Conservation (phyloP, 2,329 filamentous ascomycete genomes). For the Simplicillium sp. region DNA sequence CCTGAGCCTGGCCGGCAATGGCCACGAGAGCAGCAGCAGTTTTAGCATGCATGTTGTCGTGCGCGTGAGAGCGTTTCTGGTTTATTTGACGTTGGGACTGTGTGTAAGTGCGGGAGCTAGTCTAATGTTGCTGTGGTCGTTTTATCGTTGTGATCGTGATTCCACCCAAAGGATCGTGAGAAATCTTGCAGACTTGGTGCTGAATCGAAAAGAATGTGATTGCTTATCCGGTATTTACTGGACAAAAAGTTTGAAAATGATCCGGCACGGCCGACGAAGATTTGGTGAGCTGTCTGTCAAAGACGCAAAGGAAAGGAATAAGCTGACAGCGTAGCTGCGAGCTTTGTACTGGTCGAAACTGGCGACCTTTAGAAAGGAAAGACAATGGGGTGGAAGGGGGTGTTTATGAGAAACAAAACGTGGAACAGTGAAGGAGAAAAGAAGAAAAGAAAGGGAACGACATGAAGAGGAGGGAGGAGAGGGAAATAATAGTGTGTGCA, state of each 20-base stretch:
- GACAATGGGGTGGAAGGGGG: slow-evolving; percentile 6
- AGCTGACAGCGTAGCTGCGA: slow-evolving; percentile 24
- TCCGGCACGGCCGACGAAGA: slow-evolving; percentile 25
- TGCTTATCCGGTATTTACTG: neutral
- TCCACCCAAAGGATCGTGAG: too few species aligned
- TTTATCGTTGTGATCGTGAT: too few species aligned
- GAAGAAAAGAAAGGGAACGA: slow-evolving; percentile 15
- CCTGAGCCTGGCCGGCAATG: slow-evolving; percentile 33
- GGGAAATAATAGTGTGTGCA: slow-evolving; percentile 5
- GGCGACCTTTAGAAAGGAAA: slow-evolving; percentile 7
- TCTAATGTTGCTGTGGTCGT: too few species aligned
- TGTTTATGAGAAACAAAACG: neutral
- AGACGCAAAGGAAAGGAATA: slow-evolving; percentile 33
- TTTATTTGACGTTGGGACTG: too few species aligned
- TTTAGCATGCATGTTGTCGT: slow-evolving; percentile 31
- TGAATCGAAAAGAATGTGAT: slow-evolving; percentile 3
- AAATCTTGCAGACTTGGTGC: too few species aligned
- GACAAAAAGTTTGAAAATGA: neutral
- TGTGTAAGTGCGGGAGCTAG: too few species aligned
- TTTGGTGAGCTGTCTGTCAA: slow-evolving; percentile 37
- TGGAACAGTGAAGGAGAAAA: slow-evolving; percentile 12
- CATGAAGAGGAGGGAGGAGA: slow-evolving; percentile 10
- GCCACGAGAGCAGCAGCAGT: slow-evolving; percentile 31
- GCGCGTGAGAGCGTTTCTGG: too few species aligned
- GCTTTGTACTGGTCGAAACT: slow-evolving; percentile 9